Base-by-base conservation (phyloP, 1,284 basidiomycete species). In the Papiliotrema nemorosa region DNA sequence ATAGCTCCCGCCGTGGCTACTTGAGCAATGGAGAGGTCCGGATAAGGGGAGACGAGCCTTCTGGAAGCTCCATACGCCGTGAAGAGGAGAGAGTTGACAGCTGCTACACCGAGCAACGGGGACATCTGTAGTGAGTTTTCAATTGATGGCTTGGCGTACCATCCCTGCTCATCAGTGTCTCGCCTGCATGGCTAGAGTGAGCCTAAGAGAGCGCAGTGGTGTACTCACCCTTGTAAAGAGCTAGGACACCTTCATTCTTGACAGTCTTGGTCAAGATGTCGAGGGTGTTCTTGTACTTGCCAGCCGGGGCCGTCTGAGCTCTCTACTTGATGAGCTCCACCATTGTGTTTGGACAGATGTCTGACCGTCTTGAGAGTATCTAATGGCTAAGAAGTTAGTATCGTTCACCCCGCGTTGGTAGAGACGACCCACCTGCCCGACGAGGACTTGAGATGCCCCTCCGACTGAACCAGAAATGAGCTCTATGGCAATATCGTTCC, bases 31-130 rank as follows among this genome's bases (percentile, higher is more conserved):
- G 85, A 84, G 3, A 94, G 78, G 44, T 90, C 80, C 12, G 88
- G 87, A 66, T 85, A 96, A 0, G 93, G 92, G 0, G 89, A 91
- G 40, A 97, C 81, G 43, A 92, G 71, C 9, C 89, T 83, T 61
- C 87, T 85, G 2, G 90, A 87, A 4, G 81, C 77, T 14, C 84
- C 87, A 64, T 96, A 97, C 0, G 91, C 84, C 0, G 89, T 88
- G 74, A 97, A 98, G 6, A 97, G 82, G 18, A 97, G 80, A 12
- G 90, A 94, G 75, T 97, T 97, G 63, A 97, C 93, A 5, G 89
- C 92, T 1, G 93, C 90, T 26, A 98, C 88, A n/a, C 94, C 94
- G 39, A 96, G 54, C 9, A 98, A 78, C 0, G 94, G 94, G 42
- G 88, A 90, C 0, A 86, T 80, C 90, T 69, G 43, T 3, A 24